Conservation (phyloP, 2,329 filamentous ascomycete genomes). For the Trichoderma semiorbis region DNA sequence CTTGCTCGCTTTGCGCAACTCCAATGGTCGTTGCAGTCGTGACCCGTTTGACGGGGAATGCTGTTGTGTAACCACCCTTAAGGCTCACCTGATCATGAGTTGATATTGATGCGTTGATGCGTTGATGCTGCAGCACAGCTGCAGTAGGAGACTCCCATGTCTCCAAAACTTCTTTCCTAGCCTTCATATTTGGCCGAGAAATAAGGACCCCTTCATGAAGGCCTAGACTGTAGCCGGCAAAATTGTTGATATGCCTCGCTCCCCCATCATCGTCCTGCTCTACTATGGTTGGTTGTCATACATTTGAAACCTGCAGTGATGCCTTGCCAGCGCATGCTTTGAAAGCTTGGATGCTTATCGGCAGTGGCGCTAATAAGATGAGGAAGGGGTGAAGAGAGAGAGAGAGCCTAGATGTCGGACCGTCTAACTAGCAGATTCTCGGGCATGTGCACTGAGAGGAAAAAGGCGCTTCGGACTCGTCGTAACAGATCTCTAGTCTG, state of each 20-base stretch:
- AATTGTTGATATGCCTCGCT: neutral
- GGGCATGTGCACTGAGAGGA: conserved; percentile 18
- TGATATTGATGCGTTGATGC: neutral
- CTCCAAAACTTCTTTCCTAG: neutral
- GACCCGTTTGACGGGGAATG: neutral
- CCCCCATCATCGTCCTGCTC: neutral
- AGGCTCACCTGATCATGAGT: neutral
- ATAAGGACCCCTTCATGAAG: neutral
- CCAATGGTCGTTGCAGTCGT: neutral
- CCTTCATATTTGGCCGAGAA: neutral
- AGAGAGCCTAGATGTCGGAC: neutral
- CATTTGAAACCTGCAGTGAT: neutral
- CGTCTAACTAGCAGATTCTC: neutral
- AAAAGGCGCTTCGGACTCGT: conserved; percentile 12
- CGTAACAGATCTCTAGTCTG: conserved; percentile 27
- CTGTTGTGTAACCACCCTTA: neutral
- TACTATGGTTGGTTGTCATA: neutral
- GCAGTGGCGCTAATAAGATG: neutral
- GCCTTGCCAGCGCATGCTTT: neutral
- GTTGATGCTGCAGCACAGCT: neutral
- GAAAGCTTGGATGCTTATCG: neutral
- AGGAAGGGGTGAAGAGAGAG: neutral
- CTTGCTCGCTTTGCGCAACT: neutral
- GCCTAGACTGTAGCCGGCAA: neutral
- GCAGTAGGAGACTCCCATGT: neutral